Evolutionary conservation across 768 basidiomycete genomes (phyloP).

Genomic region (Pulveroboletus sp.): DNA sequence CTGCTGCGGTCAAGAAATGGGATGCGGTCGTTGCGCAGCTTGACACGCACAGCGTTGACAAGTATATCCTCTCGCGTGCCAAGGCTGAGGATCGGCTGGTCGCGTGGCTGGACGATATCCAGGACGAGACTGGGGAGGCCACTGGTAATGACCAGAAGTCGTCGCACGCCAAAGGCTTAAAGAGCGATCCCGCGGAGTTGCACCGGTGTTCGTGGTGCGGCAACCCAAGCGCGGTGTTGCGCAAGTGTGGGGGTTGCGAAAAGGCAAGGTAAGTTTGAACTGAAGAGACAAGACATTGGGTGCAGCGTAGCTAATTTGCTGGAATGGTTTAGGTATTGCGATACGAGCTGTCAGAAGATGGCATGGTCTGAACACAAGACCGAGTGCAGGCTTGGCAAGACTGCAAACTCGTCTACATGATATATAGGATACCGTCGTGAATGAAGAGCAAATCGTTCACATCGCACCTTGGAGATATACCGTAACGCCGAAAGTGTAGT

Average conservation of each 20-base stretch:
- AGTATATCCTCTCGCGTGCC: constrained; percentile 29
- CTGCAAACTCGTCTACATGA: background rate
- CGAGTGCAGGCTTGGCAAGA: constrained; percentile 10
- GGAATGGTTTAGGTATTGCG: constrained; percentile 40
- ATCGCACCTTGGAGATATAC: too few species aligned
- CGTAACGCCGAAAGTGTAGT: too few species aligned
- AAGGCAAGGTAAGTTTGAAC: constrained; percentile 31
- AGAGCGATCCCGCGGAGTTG: constrained; percentile 38
- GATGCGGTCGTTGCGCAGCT: constrained; percentile 38
- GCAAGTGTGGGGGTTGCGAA: constrained; percentile 46
- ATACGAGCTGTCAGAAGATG: constrained; percentile 37
- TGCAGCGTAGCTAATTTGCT: constrained; percentile 11
- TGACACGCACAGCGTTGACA: constrained; percentile 26
- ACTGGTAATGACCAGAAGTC: constrained; percentile 26
- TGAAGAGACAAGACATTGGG: background rate
- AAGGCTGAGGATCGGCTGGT: constrained; percentile 55
- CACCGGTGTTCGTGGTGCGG: constrained; percentile 64
- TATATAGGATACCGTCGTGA: background rate
- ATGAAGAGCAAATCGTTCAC: too few species aligned
- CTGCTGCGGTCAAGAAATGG: constrained; percentile 47
- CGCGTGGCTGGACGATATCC: constrained; percentile 49
- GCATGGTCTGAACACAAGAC: constrained; percentile 40
- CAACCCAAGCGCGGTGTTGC: constrained; percentile 53
- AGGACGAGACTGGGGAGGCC: constrained; percentile 30
- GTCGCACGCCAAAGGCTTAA: constrained; percentile 35